phyloP scores from a whole-genome alignment of 495 filamentous ascomycete genomes.

The Aspergillus bridgeri region DNA sequence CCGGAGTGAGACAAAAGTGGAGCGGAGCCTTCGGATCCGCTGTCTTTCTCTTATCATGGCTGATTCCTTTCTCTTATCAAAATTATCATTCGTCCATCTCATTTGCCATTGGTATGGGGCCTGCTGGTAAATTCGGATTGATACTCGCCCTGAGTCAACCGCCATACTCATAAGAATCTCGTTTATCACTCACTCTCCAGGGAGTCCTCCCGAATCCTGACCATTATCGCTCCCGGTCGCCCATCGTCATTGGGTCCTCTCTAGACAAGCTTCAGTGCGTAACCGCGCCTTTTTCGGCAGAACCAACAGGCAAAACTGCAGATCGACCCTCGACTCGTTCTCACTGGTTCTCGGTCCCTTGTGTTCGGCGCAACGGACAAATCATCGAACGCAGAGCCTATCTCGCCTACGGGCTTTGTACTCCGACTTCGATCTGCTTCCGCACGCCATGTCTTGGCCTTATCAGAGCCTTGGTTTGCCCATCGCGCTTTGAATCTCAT shows the following conservation, averaged over 20 bases:
- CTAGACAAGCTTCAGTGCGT: neutral
- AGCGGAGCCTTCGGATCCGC: neutral
- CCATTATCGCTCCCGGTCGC: no score
- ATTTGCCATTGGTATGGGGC: neutral
- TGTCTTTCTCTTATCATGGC: neutral
- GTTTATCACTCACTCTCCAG: neutral
- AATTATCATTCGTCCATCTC: neutral
- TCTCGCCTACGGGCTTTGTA: no score
- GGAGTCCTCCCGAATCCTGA: neutral
- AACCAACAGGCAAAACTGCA: neutral
- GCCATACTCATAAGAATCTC: neutral
- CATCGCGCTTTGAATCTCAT: neutral
- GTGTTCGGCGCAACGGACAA: conserved; percentile 6
- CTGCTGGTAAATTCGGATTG: neutral
- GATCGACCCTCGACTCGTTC: neutral
- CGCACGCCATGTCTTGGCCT: neutral
- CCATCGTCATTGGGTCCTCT: neutral
- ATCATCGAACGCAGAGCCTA: neutral
- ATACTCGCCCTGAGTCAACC: neutral
- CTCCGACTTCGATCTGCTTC: neutral
- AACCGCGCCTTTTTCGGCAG: neutral
- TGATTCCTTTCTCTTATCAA: neutral
- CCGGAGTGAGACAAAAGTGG: neutral
- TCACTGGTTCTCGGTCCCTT: conserved; percentile 11
- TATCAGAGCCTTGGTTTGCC: conserved; percentile 3